Evolutionary conservation across 257 asterid species (phyloP).

Genomic region (Cruciata laevipes): DNA sequence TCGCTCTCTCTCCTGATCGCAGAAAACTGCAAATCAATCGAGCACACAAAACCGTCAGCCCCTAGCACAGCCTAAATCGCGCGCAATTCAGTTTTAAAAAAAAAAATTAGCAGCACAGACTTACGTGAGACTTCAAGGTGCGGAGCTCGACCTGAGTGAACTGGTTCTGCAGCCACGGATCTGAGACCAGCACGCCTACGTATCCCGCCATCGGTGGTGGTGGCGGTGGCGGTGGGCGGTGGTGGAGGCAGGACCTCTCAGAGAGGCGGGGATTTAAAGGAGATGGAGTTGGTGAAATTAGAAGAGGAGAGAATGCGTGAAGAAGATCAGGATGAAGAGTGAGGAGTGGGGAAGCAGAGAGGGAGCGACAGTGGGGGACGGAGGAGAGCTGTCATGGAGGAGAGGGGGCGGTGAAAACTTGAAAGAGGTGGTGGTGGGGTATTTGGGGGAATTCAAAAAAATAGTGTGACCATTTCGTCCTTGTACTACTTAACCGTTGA

Average conservation of each 20-base stretch:
- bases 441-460: constrained; percentile 30
- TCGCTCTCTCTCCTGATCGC: constrained; percentile 73
- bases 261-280: background rate
- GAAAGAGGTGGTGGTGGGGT: constrained; percentile 2
- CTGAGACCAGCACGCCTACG: constrained; percentile 74
- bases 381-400: constrained; percentile 54
- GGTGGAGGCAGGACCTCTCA: background rate
- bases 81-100: background rate
- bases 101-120: constrained; percentile 15
- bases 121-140: constrained; percentile 69
- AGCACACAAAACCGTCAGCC: background rate
- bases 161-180: constrained; percentile 97
- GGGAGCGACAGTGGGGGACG: constrained; percentile 48
- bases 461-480: constrained; percentile 31
- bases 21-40: constrained; percentile 38
- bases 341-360: constrained; percentile 32
- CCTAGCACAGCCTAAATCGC: constrained; percentile 11
- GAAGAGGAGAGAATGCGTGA: constrained; percentile 1
- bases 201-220: constrained; percentile 58
- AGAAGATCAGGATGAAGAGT: constrained; percentile 4
- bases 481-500: constrained; percentile 20
- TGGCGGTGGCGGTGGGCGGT: background rate
- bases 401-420: background rate
- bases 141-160: constrained; percentile 94
- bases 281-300: background rate